Evolutionary conservation across 2,329 filamentous ascomycete species (phyloP).

Genomic region (Albophoma yamanashiensis): DNA sequence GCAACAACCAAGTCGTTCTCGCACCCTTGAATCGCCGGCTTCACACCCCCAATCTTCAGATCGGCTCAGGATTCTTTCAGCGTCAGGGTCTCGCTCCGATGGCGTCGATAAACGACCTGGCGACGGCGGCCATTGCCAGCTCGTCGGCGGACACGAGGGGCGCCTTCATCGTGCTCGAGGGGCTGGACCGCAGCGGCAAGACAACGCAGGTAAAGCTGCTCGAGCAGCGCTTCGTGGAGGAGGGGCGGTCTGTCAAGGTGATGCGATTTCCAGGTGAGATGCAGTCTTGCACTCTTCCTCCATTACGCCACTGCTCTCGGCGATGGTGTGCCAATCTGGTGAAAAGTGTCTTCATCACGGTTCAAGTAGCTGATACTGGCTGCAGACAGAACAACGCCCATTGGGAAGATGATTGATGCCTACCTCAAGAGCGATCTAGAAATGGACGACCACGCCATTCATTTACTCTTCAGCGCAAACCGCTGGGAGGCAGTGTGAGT

Average conservation of each 20-base stretch:
- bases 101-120: conserved; percentile 40
- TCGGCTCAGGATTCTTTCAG: background rate
- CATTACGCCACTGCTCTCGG: no score
- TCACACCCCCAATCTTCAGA: background rate
- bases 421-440: conserved; percentile 66
- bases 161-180: conserved; percentile 75
- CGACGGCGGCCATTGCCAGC: conserved; percentile 24
- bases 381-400: conserved; percentile 69
- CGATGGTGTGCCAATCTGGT: no score
- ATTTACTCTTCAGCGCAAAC: conserved; percentile 84
- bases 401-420: conserved; percentile 75
- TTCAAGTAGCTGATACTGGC: background rate
- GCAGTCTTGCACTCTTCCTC: background rate
- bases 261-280: conserved; percentile 48
- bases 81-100: conserved; percentile 12
- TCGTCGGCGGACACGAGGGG: conserved; percentile 33
- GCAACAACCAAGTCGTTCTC: background rate
- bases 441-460: conserved; percentile 81
- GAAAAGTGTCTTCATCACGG: background rate
- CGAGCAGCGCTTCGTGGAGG: conserved; percentile 39
- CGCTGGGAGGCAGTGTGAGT: conserved; percentile 65
- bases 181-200: conserved; percentile 83
- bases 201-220: conserved; percentile 76
- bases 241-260: conserved; percentile 36
- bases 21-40: background rate